Percentiles rank a stretch among this genome's conserved stretches.
Evolutionary conservation across 192 early-diverging fungal species (phyloP).

Genomic region (Borealophlyctis nickersoniae): DNA sequence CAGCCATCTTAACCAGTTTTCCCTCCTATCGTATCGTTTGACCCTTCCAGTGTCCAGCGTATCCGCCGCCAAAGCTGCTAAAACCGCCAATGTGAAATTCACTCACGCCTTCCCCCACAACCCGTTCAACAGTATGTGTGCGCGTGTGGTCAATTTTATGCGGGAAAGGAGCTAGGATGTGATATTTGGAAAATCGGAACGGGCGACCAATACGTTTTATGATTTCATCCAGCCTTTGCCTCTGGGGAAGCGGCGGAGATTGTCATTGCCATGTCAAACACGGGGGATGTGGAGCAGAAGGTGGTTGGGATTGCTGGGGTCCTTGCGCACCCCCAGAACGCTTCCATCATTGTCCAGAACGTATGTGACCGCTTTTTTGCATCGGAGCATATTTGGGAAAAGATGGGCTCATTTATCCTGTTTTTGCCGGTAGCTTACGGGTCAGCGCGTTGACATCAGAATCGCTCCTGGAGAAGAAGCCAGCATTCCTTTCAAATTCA

Average conservation of each 20-base stretch:
- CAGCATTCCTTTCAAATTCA: constrained; percentile 44
- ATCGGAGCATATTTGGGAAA: background rate
- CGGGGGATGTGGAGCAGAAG: constrained; percentile 17
- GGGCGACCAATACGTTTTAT: background rate
- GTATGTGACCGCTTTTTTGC: constrained; percentile 2
- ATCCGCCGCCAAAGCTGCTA: background rate
- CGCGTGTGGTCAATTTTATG: background rate
- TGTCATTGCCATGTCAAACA: constrained; percentile 12
- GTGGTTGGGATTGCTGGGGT: constrained; percentile 14
- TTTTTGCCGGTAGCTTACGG: constrained; percentile 29
- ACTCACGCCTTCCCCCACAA: constrained; percentile 19
- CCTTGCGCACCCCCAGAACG: constrained; percentile 16
- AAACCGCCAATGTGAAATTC: too few species aligned
- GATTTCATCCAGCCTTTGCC: constrained; percentile 7
- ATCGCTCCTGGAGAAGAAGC: constrained; percentile 31
- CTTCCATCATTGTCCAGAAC: constrained; percentile 11
- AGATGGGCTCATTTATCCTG: background rate
- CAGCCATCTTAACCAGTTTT: background rate
- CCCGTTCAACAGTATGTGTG: constrained; percentile 22
- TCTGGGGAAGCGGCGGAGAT: constrained; percentile 14
- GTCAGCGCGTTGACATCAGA: constrained; percentile 29
- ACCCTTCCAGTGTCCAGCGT: background rate
- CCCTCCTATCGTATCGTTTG: background rate
- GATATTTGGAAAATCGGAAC: background rate
- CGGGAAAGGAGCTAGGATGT: too few species aligned